Conservation (phyloP, 2,329 filamentous ascomycete genomes). For the Paecilomyces fulvus region DNA sequence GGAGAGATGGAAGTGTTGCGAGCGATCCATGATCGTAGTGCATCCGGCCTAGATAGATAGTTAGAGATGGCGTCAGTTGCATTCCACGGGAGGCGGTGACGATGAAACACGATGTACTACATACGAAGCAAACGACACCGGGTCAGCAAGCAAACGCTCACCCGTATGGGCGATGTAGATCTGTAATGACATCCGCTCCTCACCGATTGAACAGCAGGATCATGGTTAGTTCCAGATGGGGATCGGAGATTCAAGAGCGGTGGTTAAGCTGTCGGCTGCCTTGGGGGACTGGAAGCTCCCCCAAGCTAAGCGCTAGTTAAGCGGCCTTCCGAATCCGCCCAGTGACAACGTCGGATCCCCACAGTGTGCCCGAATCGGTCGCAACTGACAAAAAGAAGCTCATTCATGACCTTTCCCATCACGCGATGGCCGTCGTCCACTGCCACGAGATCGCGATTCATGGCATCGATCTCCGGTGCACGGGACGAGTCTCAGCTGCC, state of each 20-base stretch:
- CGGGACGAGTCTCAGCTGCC: constrained; percentile 22
- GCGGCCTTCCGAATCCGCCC: constrained; percentile 7
- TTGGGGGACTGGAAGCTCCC: not conserved
- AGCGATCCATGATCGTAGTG: constrained; percentile 73
- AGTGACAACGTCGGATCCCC: constrained; percentile 2
- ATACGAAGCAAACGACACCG: constrained; percentile 65
- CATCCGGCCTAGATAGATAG: constrained; percentile 60
- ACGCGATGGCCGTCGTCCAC: constrained; percentile 8
- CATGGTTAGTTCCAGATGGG: constrained; percentile 3
- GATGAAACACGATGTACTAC: constrained; percentile 21
- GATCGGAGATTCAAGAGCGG: constrained; percentile 1
- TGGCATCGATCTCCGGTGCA: constrained; percentile 24
- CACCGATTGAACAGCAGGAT: constrained; percentile 22
- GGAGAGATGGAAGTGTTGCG: constrained; percentile 63
- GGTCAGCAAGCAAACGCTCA: constrained; percentile 72
- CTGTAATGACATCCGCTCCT: constrained; percentile 69
- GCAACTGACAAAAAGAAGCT: not conserved
- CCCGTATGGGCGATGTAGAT: constrained; percentile 91
- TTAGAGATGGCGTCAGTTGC: constrained; percentile 12
- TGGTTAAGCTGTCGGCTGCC: not conserved
- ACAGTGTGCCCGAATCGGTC: not conserved
- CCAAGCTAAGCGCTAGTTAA: not conserved
- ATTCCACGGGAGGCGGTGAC: constrained; percentile 2
- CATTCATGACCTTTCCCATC: constrained; percentile 3
- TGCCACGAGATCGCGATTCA: constrained; percentile 13